A percentile compares a stretch with the other conserved stretches of the same genome.
Evolutionary conservation across 1,284 basidiomycete species (phyloP).

Genomic region (Vanrija sp.): DNA sequence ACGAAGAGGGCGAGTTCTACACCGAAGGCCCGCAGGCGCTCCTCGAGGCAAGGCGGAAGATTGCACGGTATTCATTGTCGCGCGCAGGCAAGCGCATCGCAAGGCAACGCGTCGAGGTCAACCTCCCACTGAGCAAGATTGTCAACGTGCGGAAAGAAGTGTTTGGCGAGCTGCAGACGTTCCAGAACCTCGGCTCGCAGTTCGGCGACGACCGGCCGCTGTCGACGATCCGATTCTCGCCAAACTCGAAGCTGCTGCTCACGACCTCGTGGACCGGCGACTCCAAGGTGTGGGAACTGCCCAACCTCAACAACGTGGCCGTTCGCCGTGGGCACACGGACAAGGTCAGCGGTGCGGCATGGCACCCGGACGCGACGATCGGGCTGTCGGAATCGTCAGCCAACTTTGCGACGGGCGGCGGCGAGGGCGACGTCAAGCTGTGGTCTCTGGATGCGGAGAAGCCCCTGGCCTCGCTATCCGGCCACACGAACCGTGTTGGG

Average conservation of each 20-base stretch:
- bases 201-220: constrained; percentile 95
- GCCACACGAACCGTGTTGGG: constrained; percentile 86
- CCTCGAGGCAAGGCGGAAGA: constrained; percentile 71
- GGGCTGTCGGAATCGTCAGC: constrained; percentile 63
- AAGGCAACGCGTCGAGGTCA: constrained; percentile 81
- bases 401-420: constrained; percentile 88
- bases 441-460: constrained; percentile 82
- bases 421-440: constrained; percentile 76
- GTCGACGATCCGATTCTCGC: constrained; percentile 90
- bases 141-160: constrained; percentile 87
- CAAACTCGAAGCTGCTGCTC: constrained; percentile 79
- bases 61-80: constrained; percentile 88
- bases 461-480: constrained; percentile 75
- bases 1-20: constrained; percentile 91
- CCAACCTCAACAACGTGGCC: constrained; percentile 71
- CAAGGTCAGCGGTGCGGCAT: constrained; percentile 89
- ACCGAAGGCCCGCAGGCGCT: constrained; percentile 84
- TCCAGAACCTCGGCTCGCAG: constrained; percentile 90
- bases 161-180: constrained; percentile 81
- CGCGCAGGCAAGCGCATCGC: constrained; percentile 89
- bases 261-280: constrained; percentile 95
- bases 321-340: constrained; percentile 79
- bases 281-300: constrained; percentile 92
- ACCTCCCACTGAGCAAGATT: constrained; percentile 80
- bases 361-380: constrained; percentile 94